phyloP scores from a whole-genome alignment of 768 basidiomycete genomes.

The Russula abietina region DNA sequence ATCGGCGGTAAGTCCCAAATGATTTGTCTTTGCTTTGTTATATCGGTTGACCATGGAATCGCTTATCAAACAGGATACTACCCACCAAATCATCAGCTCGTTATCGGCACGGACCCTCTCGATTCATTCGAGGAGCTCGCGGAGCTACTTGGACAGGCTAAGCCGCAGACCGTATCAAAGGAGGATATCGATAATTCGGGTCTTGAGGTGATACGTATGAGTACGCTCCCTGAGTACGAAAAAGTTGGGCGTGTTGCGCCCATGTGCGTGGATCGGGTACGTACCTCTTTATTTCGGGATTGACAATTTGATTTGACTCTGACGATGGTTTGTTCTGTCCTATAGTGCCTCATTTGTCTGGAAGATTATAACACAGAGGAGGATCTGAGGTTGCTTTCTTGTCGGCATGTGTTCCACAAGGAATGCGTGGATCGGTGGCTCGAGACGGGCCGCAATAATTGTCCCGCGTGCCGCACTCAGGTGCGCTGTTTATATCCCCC shows the following conservation, averaged over 20 bases:
- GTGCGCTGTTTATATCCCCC: conserved; percentile 33
- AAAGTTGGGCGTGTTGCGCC: conserved; percentile 35
- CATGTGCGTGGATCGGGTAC: conserved; percentile 76
- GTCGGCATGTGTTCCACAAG: conserved; percentile 88
- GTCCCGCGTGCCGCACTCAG: conserved; percentile 83
- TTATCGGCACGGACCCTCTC: conserved; percentile 66
- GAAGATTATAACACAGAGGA: conserved; percentile 79
- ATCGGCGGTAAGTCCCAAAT: conserved; percentile 55
- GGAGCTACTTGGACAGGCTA: conserved; percentile 74
- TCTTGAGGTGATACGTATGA: conserved; percentile 59
- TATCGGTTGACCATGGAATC: background rate
- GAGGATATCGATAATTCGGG: conserved; percentile 85
- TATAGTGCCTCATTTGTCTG: conserved; percentile 75
- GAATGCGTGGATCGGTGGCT: conserved; percentile 60
- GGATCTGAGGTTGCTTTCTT: conserved; percentile 72
- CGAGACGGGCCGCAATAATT: conserved; percentile 68
- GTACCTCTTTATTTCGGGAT: conserved; percentile 29
- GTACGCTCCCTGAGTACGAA: conserved; percentile 44
- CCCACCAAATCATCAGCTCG: conserved; percentile 81
- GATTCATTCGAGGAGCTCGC: conserved; percentile 84
- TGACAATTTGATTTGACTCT: background rate
- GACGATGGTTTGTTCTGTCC: background rate
- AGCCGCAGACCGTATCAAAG: conserved; percentile 74
- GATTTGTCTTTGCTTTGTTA: background rate
- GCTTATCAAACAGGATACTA: conserved; percentile 67